Percentiles rank a stretch among this genome's conserved stretches.
Evolutionary conservation across 2,329 filamentous ascomycete genomes (phyloP).

Genomic region (Juglanconis juglandina): DNA sequence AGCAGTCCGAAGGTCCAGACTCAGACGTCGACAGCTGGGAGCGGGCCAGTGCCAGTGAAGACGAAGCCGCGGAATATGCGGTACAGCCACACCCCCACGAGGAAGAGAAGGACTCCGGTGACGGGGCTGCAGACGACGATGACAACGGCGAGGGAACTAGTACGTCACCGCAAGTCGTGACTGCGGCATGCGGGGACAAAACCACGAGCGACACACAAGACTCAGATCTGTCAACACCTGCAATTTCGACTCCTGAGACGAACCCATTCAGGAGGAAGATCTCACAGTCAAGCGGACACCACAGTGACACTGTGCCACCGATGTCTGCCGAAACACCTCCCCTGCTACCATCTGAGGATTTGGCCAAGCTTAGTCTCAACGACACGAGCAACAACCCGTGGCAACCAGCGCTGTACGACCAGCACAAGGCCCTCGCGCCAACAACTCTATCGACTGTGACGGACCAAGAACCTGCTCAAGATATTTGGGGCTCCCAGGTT

Average conservation of each 20-base stretch:
- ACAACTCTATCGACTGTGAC: slow-evolving; percentile 22
- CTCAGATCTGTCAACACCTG: background rate
- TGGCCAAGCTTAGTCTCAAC: slow-evolving; percentile 41
- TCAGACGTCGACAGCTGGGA: slow-evolving; percentile 20
- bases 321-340: slow-evolving; percentile 17
- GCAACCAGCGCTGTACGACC: slow-evolving; percentile 35
- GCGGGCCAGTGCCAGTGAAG: slow-evolving; percentile 12
- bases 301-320: slow-evolving; percentile 7
- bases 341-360: slow-evolving; percentile 32
- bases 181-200: background rate
- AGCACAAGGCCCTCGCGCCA: slow-evolving; percentile 28
- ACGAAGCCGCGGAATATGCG: background rate
- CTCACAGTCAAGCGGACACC: slow-evolving; percentile 18
- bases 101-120: background rate
- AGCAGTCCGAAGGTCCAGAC: slow-evolving; percentile 2
- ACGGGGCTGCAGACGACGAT: background rate
- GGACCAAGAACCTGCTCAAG: slow-evolving; percentile 29
- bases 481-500: slow-evolving; percentile 34
- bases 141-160: background rate
- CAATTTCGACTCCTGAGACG: slow-evolving; percentile 31
- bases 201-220: background rate
- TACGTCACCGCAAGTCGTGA: background rate
- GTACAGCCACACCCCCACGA: background rate
- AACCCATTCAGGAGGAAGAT: slow-evolving; percentile 55
- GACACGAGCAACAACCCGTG: slow-evolving; percentile 44